Evolutionary conservation across 495 filamentous ascomycete genomes (phyloP).

Genomic region (Lindgomyces ingoldianus): DNA sequence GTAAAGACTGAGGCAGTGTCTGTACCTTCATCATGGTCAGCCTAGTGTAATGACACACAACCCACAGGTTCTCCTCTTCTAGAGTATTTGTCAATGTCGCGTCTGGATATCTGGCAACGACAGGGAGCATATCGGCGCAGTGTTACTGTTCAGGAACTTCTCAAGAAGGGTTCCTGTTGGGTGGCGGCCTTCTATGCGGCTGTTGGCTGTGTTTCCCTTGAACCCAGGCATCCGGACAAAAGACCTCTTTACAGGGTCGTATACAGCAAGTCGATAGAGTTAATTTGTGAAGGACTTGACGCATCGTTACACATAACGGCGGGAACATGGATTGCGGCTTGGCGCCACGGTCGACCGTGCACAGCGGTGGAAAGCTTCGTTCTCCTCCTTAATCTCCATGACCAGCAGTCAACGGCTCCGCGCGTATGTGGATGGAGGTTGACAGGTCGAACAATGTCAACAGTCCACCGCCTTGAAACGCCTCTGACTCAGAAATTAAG

Average conservation of each 20-base stretch:
- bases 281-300: neutral
- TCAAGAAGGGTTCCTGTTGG: too few relatives aligned
- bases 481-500: conserved; percentile 22
- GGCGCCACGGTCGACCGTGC: neutral
- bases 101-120: too few relatives aligned
- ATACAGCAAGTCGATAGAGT: neutral
- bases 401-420: neutral
- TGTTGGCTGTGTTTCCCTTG: too few relatives aligned
- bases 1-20: neutral
- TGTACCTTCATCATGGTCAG: neutral
- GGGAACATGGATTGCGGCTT: neutral
- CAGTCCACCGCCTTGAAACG: neutral
- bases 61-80: neutral
- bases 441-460: neutral
- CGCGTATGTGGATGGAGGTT: neutral
- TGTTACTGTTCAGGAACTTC: too few relatives aligned
- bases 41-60: neutral
- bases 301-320: neutral
- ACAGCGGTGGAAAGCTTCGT: neutral
- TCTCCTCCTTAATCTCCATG: neutral
- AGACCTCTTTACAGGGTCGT: neutral
- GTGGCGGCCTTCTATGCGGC: too few relatives aligned
- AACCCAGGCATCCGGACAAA: neutral
- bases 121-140: too few relatives aligned
- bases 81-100: neutral